Evolutionary conservation across 1,139 yeast species (phyloP), one percentile per base, ranked within the genome.

Genomic region (Suhomyces guaymorum): DNA sequence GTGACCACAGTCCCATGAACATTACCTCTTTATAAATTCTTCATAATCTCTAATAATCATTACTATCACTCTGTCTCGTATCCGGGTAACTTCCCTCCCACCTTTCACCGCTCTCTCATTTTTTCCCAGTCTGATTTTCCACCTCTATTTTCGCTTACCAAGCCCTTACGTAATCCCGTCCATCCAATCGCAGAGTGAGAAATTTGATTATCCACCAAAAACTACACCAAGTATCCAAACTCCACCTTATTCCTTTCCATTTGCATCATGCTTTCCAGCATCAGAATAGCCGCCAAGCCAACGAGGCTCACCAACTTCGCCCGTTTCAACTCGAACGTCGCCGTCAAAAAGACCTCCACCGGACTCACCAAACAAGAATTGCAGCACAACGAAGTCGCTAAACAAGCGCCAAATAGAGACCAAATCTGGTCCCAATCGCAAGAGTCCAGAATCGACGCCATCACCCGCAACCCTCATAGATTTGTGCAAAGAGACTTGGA

Each of bases 401-500:
- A 66, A 44, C 95, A 85, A 63, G 85, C 95, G 1, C 95, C 95
- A 38, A 87, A 87, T 61, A 71, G 90, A 50, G 63, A 63, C 7
- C 69, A 63, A 13, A 70, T 84, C 9, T 87, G 96, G 96, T 77
- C 95, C 2, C 60, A 65, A 17, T 73, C 81, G 4, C 96, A 87
- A 62, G 75, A 66, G 39, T 66, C 81, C 27, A 76, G 90, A 57
- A 52, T 70, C 25, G 79, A 78, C 18, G 79, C 82, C 13, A 64
- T 80, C 51, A 61, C 72, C 32, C 61, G 53, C 33, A 78, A 82
- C 45, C 81, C 89, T 9, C 56, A 55, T 36, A 73, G 92, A 52
- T 86, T 86, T 52, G 76, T 81, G 37, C 95, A 86, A 54, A 76
- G 70, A 46, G 87, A 86, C 55, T 67, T 86, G 44, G 68, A 63